Base-by-base conservation (phyloP, 805 yeast species). In the Teunomyces atbi region DNA sequence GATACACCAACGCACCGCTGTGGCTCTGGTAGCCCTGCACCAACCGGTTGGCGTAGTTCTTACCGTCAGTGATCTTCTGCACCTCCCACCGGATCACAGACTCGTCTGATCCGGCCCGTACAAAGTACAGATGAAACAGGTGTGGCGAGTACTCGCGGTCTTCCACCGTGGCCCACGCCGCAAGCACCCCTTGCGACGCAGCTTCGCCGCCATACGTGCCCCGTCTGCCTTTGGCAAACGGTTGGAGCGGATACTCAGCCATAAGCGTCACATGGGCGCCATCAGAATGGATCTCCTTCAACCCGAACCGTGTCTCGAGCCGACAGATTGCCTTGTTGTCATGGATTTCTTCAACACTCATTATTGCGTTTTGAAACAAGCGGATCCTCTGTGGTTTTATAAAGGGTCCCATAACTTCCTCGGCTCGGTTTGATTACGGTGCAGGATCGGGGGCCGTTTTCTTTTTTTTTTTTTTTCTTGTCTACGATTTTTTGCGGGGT, bases 131-230 rank as follows among this genome's bases (percentile, higher is more conserved):
- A 45, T 64, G 68, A 32, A 63, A 50, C n/a, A 62, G 57, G 42
- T 64, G 61, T 16, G 65, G 59, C 35, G 57, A 50, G 37, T 59
- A 53, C 6, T 53, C 60, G n/a, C 48, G 41, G 33, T 53, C 64
- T 3, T 44, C 43, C 4, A 64, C 54, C 20, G 64, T 55, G 27
- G 50, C 61, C 65, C 65, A 61, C 3, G 65, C 65, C 0, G 66
- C 68, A 20, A 55, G 37, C 16, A 64, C 40, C n/a, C 54, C 54
- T 46, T 62, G 67, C 15, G 55, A 48, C 10, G 61, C 54, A 30
- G 61, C 51, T 46, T 64, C 68, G 3, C 67, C 68, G 3, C 68
- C 68, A 36, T 59, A 64, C 1, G 59, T 56, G 2, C 68, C 68
- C 19, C 68, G 46, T 13, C 54, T 54, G 3, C 49, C 63, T 8